Percentiles rank a stretch among this genome's conserved stretches.
These are phyloP conservation scores for Gracilaria gracilis DNA, from an alignment of 23 red algal species.

Conservation along the genomic window DNA sequence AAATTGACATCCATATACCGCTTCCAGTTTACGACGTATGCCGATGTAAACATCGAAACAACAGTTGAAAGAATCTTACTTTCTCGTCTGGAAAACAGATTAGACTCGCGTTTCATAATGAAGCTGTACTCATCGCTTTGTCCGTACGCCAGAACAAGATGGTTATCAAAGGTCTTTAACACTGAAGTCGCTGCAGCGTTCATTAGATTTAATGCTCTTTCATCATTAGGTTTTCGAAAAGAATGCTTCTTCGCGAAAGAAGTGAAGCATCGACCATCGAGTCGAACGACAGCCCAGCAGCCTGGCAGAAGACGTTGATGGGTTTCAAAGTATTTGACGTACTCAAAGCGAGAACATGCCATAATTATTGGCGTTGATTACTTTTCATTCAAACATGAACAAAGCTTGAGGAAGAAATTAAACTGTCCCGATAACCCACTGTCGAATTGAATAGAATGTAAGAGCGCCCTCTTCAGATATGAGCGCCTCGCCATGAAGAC, in stretches of 20 bases:
- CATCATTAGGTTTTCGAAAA: constrained; percentile 87
- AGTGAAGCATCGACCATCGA: constrained; percentile 93
- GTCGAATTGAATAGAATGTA: not conserved
- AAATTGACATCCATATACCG: constrained; percentile 54
- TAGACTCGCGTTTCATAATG: constrained; percentile 67
- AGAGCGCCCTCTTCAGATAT: too few relatives aligned
- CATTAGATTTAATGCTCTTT: constrained; percentile 61
- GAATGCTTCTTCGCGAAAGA: constrained; percentile 74
- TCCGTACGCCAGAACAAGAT: constrained; percentile 82
- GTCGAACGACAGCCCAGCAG: constrained; percentile 84
- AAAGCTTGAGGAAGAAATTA: not conserved
- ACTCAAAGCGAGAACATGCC: constrained; percentile 93
- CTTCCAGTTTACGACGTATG: constrained; percentile 75
- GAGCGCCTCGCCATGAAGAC: too few relatives aligned
- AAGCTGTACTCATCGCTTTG: constrained; percentile 94
- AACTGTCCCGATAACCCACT: not conserved
- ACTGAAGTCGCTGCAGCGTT: constrained; percentile 70
- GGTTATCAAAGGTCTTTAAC: constrained; percentile 62
- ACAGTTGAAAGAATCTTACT: constrained; percentile 87
- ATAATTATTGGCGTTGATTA: constrained; percentile 27
- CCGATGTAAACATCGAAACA: constrained; percentile 76
- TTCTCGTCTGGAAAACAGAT: constrained; percentile 74
- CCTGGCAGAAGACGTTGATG: constrained; percentile 81
- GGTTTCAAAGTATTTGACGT: constrained; percentile 90
- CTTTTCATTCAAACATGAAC: not conserved